phyloP scores from a whole-genome alignment of 176 grass and related monocot species.

The Hordeum marinum region DNA sequence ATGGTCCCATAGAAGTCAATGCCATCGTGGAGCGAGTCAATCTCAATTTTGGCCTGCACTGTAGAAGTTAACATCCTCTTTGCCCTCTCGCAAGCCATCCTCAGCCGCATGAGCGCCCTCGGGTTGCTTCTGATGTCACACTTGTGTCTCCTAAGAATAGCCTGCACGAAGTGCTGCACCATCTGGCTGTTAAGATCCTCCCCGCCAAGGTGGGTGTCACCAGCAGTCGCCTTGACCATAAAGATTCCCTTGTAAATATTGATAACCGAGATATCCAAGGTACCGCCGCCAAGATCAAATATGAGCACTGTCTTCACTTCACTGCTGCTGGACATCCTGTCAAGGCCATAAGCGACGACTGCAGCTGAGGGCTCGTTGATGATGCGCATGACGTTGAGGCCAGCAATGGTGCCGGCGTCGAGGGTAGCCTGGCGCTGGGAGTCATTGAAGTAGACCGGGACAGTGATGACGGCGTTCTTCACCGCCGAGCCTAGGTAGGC shows the following conservation, averaged over 20 bases:
- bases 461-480: not conserved
- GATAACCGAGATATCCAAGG: slow-evolving; percentile 4
- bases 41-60: slow-evolving; percentile 1
- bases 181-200: not conserved
- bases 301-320: not conserved
- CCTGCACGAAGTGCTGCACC: not conserved
- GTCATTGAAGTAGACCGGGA: not conserved
- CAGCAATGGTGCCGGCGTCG: not conserved
- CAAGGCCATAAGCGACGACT: not conserved
- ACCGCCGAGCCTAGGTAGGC: not conserved
- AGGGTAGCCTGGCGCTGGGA: not conserved
- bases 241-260: slow-evolving; percentile 8
- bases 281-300: slow-evolving; percentile 7
- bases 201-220: slow-evolving; percentile 7
- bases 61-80: slow-evolving; percentile 11
- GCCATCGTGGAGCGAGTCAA: not conserved
- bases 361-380: not conserved
- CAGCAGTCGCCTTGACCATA: not conserved
- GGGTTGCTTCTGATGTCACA: slow-evolving; percentile 1
- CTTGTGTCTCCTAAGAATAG: not conserved
- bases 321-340: not conserved
- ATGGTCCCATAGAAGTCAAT: not conserved
- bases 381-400: not conserved
- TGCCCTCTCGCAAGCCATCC: slow-evolving; percentile 4
- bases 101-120: not conserved